phyloP scores from a whole-genome alignment of 2,329 filamentous ascomycete species.

The Aspergillus sp. region DNA sequence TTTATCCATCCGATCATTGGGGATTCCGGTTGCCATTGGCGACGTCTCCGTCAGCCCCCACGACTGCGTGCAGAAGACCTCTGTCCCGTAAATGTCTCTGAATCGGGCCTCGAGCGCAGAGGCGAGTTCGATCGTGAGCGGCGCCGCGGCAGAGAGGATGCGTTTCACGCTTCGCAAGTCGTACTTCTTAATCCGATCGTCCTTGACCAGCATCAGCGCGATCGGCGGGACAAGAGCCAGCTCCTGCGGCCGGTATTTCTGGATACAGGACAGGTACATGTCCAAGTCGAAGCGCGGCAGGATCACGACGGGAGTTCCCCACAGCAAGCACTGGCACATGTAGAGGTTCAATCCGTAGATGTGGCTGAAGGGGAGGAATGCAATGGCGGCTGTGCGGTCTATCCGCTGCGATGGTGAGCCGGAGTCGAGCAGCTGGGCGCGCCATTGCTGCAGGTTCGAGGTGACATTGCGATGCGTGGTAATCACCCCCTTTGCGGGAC shows the following conservation, averaged over 20 bases:
- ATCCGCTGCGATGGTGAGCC: not conserved
- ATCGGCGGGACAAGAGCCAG: not conserved
- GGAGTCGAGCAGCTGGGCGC: conserved; percentile 1
- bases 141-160: not conserved
- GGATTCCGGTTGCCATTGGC: not conserved
- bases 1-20: conserved; percentile 5
- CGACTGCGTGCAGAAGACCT: too few relatives aligned
- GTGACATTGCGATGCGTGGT: conserved; percentile 2
- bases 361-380: conserved; percentile 8
- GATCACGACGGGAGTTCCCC: not conserved
- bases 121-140: too few relatives aligned
- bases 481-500: not conserved
- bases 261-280: not conserved
- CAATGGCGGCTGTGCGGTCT: not conserved
- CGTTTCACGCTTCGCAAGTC: not conserved
- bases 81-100: too few relatives aligned
- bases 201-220: conserved; percentile 1
- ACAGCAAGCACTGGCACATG: conserved; percentile 3
- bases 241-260: not conserved
- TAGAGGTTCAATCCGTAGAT: conserved; percentile 2
- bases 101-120: too few relatives aligned
- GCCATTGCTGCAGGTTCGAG: conserved; percentile 4
- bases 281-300: conserved; percentile 1
- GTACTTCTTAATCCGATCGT: not conserved
- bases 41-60: conserved; percentile 8